Evolutionary conservation across 2,329 filamentous ascomycete species (phyloP).

Genomic region (Fusarium sp.): DNA sequence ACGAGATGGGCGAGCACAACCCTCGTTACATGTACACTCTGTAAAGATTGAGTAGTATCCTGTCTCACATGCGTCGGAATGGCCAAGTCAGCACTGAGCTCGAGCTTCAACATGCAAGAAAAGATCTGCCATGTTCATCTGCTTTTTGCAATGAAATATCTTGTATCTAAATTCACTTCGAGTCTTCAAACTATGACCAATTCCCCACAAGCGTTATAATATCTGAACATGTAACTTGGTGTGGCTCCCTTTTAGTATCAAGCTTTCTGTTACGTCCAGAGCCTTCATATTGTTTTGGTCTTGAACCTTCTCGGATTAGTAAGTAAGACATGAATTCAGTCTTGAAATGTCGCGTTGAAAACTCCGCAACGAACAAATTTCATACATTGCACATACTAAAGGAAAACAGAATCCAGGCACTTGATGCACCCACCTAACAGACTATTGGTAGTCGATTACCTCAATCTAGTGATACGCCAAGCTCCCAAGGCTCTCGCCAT

Average conservation of each 20-base stretch:
- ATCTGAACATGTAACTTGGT: no score
- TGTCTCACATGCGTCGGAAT: not conserved
- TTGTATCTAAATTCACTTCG: not conserved
- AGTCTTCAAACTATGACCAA: not conserved
- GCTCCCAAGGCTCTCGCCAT: not conserved
- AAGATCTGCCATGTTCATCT: not conserved
- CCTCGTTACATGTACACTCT: conserved; percentile 47
- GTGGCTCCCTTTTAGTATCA: no score
- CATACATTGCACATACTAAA: no score
- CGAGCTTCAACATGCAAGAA: not conserved
- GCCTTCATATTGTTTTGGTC: no score
- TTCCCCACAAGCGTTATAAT: no score
- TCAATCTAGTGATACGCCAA: not conserved
- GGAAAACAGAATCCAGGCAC: no score
- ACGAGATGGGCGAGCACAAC: conserved; percentile 57
- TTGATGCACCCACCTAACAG: no score
- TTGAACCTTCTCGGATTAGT: no score
- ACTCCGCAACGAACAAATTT: no score
- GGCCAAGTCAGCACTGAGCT: not conserved
- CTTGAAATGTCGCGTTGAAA: no score
- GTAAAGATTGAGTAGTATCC: not conserved
- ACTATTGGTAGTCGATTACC: not conserved
- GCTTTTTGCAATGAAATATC: not conserved
- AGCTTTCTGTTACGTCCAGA: no score
- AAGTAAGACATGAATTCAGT: no score